Conservation (phyloP, 257 asterid species). For the Knoxia roxburghii region DNA sequence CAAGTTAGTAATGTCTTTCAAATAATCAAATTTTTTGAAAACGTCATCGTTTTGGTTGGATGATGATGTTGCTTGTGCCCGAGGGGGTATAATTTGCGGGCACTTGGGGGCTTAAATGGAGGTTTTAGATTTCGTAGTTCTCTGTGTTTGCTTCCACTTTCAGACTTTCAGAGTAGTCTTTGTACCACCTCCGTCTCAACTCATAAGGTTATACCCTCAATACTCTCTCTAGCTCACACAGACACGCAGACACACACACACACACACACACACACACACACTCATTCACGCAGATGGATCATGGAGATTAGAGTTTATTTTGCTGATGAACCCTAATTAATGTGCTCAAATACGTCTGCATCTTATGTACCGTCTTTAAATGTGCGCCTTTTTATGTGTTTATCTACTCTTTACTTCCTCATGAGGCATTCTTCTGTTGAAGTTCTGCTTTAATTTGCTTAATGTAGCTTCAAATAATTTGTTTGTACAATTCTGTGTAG, state of each 20-base stretch:
- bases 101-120: too few species aligned
- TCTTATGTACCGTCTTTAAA: background rate
- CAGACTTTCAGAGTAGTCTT: too few species aligned
- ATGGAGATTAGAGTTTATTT: background rate
- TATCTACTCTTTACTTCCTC: background rate
- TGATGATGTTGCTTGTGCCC: too few species aligned
- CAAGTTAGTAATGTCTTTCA: too few species aligned
- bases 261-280: background rate
- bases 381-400: background rate
- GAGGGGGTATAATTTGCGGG: too few species aligned
- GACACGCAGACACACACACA: too few species aligned
- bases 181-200: background rate
- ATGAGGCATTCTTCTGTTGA: background rate
- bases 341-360: background rate
- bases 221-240: background rate
- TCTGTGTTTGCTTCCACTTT: too few species aligned
- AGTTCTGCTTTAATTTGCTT: background rate
- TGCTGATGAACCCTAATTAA: background rate
- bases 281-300: background rate
- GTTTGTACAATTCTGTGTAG: background rate
- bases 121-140: too few species aligned
- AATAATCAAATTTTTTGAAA: too few species aligned
- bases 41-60: too few species aligned
- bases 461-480: slow-evolving; percentile 4
- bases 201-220: background rate